Conservation (phyloP, 768 basidiomycete species). For the Amanita subjunquillea region DNA sequence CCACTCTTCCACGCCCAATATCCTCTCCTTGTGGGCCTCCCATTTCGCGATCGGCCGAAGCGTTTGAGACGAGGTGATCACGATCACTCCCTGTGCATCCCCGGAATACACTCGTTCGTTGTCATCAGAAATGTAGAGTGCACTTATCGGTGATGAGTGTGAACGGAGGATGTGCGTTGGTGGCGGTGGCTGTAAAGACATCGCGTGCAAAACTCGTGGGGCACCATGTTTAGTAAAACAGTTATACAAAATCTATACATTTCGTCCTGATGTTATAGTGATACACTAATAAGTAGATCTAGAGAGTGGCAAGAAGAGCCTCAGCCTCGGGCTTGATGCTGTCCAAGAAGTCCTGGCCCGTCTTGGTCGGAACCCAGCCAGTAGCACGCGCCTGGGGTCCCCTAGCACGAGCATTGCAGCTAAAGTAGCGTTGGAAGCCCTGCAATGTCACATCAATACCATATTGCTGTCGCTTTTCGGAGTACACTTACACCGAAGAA, state of each 20-base stretch:
- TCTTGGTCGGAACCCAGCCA: slow-evolving; percentile 36
- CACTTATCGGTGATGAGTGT: slow-evolving; percentile 54
- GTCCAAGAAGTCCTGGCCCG: slow-evolving; percentile 28
- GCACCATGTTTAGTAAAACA: background rate
- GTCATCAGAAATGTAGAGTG: slow-evolving; percentile 54
- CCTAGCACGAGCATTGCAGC: slow-evolving; percentile 29
- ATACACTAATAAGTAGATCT: background rate
- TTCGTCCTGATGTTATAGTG: background rate
- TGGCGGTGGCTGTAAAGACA: slow-evolving; percentile 18
- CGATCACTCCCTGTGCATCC: slow-evolving; percentile 69
- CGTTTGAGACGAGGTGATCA: slow-evolving; percentile 64
- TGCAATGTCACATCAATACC: background rate
- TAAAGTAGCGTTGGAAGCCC: slow-evolving; percentile 15
- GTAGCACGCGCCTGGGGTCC: slow-evolving; percentile 24
- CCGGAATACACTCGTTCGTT: slow-evolving; percentile 83
- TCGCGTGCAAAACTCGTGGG: background rate
- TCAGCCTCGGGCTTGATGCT: slow-evolving; percentile 31
- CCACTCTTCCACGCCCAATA: slow-evolving; percentile 78
- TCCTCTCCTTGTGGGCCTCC: slow-evolving; percentile 68
- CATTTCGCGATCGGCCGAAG: slow-evolving; percentile 68
- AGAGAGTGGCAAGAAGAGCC: slow-evolving; percentile 5
- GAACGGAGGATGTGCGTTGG: slow-evolving; percentile 65
- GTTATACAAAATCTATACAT: too few relatives aligned
- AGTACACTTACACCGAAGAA: slow-evolving; percentile 22
- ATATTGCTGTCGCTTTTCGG: background rate